These are phyloP conservation scores for Solanum raphanifolium DNA, from an alignment of 257 asterid genomes.

Conservation along the genomic window DNA sequence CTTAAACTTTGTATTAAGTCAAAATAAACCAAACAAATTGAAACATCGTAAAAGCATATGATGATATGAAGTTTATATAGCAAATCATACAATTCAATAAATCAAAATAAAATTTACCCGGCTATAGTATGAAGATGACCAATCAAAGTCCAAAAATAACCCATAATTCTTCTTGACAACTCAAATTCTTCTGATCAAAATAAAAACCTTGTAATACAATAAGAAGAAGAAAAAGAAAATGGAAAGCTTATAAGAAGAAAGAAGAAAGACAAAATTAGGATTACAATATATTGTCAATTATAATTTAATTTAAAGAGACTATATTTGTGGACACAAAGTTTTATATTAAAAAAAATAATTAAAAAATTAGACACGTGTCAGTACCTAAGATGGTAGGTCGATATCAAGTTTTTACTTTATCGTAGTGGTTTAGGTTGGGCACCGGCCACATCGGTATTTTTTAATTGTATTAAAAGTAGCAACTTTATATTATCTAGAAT, in stretches of 20 bases:
- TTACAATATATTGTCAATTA: not conserved
- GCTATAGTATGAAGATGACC: conserved; percentile 20
- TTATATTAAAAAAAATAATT: not conserved
- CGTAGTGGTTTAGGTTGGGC: not conserved
- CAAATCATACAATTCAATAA: not conserved
- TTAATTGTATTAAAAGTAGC: not conserved
- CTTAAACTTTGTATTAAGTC: too few relatives aligned
- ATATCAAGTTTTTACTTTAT: not conserved
- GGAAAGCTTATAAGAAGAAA: not conserved
- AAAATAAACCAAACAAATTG: not conserved
- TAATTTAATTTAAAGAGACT: not conserved
- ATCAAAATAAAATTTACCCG: conserved; percentile 12
- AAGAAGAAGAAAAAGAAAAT: not conserved
- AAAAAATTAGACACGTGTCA: not conserved
- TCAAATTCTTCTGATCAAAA: not conserved
- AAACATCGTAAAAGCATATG: not conserved
- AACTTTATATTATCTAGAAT: not conserved
- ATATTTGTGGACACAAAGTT: not conserved
- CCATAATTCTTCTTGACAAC: not conserved
- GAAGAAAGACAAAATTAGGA: not conserved
- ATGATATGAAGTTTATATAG: not conserved
- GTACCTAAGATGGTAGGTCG: not conserved
- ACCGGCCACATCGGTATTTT: not conserved
- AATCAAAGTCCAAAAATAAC: conserved; percentile 31
- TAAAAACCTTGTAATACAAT: not conserved